A percentile compares a stretch with the other conserved stretches of the same genome.
These are phyloP conservation scores for Solanum sejunctum DNA, from an alignment of 257 asterid genomes.

Conservation along the genomic window DNA sequence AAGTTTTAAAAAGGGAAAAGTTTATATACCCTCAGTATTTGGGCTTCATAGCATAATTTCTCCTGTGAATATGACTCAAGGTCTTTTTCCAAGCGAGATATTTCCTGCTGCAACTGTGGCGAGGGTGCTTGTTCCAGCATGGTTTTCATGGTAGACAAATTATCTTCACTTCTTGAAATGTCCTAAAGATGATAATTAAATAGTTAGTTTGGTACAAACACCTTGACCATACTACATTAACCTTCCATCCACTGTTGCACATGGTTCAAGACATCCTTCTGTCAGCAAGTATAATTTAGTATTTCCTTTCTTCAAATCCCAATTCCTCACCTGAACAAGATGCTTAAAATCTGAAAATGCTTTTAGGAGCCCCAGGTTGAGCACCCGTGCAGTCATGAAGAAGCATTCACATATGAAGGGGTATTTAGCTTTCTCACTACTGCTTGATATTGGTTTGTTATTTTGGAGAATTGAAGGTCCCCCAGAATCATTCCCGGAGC, in stretches of 20 bases:
- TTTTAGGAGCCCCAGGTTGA: constrained; percentile 82
- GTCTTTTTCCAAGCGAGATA: constrained; percentile 68
- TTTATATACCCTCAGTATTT: constrained; percentile 67
- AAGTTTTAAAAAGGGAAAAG: background rate
- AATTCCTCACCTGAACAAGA: constrained; percentile 70
- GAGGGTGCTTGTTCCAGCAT: constrained; percentile 71
- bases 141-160: constrained; percentile 59
- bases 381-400: constrained; percentile 96
- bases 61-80: constrained; percentile 73
- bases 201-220: background rate
- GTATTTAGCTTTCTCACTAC: constrained; percentile 48
- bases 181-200: constrained; percentile 44
- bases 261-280: background rate
- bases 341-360: constrained; percentile 92
- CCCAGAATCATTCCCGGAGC: constrained; percentile 40
- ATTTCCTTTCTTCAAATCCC: background rate
- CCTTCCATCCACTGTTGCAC: background rate
- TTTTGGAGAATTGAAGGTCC: constrained; percentile 23
- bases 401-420: constrained; percentile 94
- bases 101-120: constrained; percentile 72
- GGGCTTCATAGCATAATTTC: constrained; percentile 92
- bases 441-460: constrained; percentile 20
- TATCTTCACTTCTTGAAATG: constrained; percentile 78
- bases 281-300: background rate
- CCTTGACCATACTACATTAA: background rate